Conservation (phyloP, 1,284 basidiomycete genomes). For the Austroboletus niveus region DNA sequence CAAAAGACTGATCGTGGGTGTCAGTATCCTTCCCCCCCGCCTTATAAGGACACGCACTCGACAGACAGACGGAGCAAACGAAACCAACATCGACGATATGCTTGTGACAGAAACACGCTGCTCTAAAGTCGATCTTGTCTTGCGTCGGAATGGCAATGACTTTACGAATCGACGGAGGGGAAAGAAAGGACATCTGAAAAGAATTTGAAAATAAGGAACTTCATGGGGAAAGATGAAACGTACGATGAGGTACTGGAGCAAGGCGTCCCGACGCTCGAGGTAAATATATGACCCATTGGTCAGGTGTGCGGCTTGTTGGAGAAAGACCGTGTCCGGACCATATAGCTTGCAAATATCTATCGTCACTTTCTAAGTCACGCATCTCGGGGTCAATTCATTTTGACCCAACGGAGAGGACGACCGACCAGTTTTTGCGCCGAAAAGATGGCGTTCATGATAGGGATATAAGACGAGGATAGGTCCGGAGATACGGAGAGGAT, state of each 20-base stretch:
- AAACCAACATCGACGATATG: conserved; percentile 96
- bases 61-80: conserved; percentile 95
- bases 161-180: conserved; percentile 75
- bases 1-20: conserved; percentile 72
- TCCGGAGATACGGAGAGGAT: conserved; percentile 92
- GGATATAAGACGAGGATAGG: conserved; percentile 86
- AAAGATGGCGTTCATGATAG: conserved; percentile 99
- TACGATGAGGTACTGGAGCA: conserved; percentile 88
- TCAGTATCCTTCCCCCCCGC: conserved; percentile 1
- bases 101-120: conserved; percentile 99
- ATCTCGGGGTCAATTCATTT: too few relatives aligned
- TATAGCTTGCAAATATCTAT: conserved; percentile 96
- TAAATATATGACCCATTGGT: conserved; percentile 94
- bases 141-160: conserved; percentile 85
- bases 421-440: conserved; percentile 92
- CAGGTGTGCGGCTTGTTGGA: conserved; percentile 96
- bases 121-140: conserved; percentile 94
- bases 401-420: not conserved
- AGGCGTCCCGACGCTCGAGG: conserved; percentile 74
- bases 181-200: conserved; percentile 85
- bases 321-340: conserved; percentile 89
- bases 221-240: conserved; percentile 22
- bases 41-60: conserved; percentile 58
- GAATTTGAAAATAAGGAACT: not conserved
- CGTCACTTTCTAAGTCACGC: conserved; percentile 72